Evolutionary conservation across 495 filamentous ascomycete species (phyloP).

Genomic region (Alectoria sarmentosa): DNA sequence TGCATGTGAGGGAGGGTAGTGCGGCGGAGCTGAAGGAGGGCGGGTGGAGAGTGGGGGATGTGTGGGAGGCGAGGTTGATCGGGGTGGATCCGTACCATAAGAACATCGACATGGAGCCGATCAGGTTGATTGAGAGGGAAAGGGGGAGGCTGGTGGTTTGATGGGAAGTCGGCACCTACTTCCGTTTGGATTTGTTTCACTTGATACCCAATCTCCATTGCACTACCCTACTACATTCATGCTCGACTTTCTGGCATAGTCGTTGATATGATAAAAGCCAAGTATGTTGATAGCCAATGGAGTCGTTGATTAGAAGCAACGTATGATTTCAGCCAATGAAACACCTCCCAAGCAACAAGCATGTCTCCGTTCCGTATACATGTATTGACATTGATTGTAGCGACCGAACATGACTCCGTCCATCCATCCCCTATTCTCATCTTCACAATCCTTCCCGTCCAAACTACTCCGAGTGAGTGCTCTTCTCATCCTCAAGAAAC

Average conservation of each 20-base stretch:
- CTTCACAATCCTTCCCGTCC: not conserved
- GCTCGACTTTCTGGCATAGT: too few species aligned
- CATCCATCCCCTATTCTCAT: not conserved
- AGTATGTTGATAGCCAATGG: too few species aligned
- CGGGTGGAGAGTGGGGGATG: slow-evolving; percentile 40
- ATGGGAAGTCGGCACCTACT: not conserved
- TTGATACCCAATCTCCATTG: not conserved
- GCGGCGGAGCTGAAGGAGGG: slow-evolving; percentile 31
- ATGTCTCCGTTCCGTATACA: too few species aligned
- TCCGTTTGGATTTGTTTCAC: not conserved
- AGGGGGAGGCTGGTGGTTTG: not conserved
- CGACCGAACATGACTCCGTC: not conserved
- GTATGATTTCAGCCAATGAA: too few species aligned
- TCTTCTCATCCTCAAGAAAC: too few species aligned
- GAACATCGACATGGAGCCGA: slow-evolving; percentile 46
- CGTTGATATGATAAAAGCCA: too few species aligned
- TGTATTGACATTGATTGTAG: not conserved
- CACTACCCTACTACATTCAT: too few species aligned
- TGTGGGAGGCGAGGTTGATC: slow-evolving; percentile 52
- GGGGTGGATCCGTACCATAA: slow-evolving; percentile 47
- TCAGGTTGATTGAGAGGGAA: slow-evolving; percentile 36
- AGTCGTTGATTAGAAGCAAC: too few species aligned
- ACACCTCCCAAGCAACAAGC: too few species aligned
- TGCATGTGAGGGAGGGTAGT: slow-evolving; percentile 26
- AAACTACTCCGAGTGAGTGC: too few species aligned